Percentiles rank a stretch among this genome's conserved stretches.
phyloP scores from a whole-genome alignment of 306 rosid genomes.

The Canavalia ensiformis region DNA sequence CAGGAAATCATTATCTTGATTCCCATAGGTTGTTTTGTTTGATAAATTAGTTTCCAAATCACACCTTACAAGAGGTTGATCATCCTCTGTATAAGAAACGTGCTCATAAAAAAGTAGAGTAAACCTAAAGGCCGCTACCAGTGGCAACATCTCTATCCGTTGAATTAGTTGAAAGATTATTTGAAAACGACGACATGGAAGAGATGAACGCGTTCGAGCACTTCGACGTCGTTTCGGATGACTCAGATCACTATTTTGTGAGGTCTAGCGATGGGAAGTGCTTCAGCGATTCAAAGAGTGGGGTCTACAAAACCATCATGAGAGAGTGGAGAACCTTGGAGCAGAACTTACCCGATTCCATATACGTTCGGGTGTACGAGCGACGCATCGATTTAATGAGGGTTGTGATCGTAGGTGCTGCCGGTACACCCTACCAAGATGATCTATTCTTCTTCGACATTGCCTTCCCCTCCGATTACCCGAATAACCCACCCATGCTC shows the following conservation, averaged over 20 bases:
- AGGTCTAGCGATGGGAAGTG: no score
- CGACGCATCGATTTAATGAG: slow-evolving; percentile 54
- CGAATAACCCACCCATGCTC: slow-evolving; percentile 54
- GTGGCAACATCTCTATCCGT: no score
- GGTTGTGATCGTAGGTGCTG: slow-evolving; percentile 61
- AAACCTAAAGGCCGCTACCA: no score
- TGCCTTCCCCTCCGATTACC: slow-evolving; percentile 53
- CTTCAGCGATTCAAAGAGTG: background rate
- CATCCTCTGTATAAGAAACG: no score
- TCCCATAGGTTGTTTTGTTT: no score
- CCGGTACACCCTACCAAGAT: slow-evolving; percentile 73
- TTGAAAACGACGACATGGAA: no score
- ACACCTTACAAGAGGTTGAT: no score
- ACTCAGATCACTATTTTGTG: slow-evolving; percentile 54
- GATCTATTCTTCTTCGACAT: slow-evolving; percentile 69
- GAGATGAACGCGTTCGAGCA: no score
- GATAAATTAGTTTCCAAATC: no score
- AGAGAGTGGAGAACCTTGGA: slow-evolving; percentile 66
- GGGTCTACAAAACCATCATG: slow-evolving; percentile 52
- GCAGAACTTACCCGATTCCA: slow-evolving; percentile 62
- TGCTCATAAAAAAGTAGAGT: no score
- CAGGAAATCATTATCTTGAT: no score
- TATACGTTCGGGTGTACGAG: slow-evolving; percentile 63
- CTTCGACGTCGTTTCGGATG: slow-evolving; percentile 60
- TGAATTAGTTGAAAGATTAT: no score